Conservation (phyloP, 371 early-diverging fungal species). For the Phascolomyces articulosus region DNA sequence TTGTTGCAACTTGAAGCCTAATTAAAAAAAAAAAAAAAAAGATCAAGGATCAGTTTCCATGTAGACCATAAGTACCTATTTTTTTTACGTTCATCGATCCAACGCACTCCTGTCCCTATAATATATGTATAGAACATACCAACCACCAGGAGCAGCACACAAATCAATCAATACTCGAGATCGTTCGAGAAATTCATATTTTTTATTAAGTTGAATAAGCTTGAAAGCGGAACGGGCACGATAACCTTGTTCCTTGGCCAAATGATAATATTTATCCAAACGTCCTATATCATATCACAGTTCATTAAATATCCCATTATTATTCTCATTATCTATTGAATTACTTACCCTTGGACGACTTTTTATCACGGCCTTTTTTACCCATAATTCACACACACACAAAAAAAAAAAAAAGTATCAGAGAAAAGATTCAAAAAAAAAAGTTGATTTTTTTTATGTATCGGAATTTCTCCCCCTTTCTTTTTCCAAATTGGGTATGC, state of each 20-base stretch:
- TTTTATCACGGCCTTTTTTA: slow-evolving; percentile 13
- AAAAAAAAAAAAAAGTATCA: too few species aligned
- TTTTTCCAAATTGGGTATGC: too few species aligned
- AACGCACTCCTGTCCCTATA: background rate
- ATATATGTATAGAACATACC: slow-evolving; percentile 58
- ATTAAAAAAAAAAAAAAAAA: background rate
- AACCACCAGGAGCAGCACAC: slow-evolving; percentile 99
- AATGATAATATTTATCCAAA: slow-evolving; percentile 99
- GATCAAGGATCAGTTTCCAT: background rate
- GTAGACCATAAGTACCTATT: too few species aligned
- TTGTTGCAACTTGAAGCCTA: slow-evolving; percentile 93
- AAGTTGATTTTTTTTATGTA: too few species aligned
- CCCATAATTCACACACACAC: too few species aligned
- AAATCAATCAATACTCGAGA: slow-evolving; percentile 96
- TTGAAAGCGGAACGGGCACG: slow-evolving; percentile 99
- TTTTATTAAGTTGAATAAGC: slow-evolving; percentile 99
- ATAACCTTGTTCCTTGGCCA: slow-evolving; percentile 99
- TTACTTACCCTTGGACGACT: slow-evolving; percentile 15
- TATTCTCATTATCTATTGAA: too few species aligned
- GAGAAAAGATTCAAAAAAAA: too few species aligned
- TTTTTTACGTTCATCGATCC: too few species aligned
- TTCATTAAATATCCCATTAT: too few species aligned
- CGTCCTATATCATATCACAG: slow-evolving; percentile 62
- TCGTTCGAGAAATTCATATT: slow-evolving; percentile 95
- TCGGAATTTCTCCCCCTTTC: too few species aligned